Base-by-base conservation (phyloP, 2,329 filamentous ascomycete genomes). In the Xylariaceae sp. region DNA sequence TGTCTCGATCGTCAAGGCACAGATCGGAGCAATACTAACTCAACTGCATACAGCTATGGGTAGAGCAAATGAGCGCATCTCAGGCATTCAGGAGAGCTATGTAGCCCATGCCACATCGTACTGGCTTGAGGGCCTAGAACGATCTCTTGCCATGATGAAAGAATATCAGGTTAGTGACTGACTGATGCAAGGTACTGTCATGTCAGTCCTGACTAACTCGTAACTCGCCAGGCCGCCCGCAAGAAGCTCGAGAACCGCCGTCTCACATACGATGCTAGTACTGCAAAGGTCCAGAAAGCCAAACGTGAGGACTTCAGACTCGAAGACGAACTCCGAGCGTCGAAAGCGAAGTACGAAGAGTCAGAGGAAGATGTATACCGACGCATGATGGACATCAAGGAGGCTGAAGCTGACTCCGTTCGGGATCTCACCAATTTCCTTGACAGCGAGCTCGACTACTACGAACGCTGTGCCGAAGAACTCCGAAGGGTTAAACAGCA, bases 271-370 rank as follows among this genome's bases (percentile, higher is more conserved):
- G 92, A 97, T 67, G 87, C 92, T 32, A 91, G 88, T 54, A 83
- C 90, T 42, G 82, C 83, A 56, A 96, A 96, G 75, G 85, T 96
- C 82, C 86, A 95, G 64, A 96, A 96, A 70, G 85, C 87, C 19
- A 95, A 95, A 74, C 90, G 86, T 62, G 92, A 97, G 63, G 92
- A 97, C 67, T 95, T 94, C 73, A 81, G 90, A 54, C 79, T 94
- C 48, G 94, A 97, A 68, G 92, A 97, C 66, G 92, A 97, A 69
- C 80, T 96, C 47, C 87, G 92, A 48, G 81, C 84, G 27, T 89
- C 94, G 67, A 95, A 95, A 68, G 88, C 89, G 61, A 97, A 97
- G 71, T 97, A 96, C 65, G 94, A 97, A 66, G 94, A 97, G 73
- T 86, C 89, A 14, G 94, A 82, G 64, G 92, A 97, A 64, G 92